phyloP scores from a whole-genome alignment of 2,329 filamentous ascomycete genomes.

The Raffaelea deltoideospora region DNA sequence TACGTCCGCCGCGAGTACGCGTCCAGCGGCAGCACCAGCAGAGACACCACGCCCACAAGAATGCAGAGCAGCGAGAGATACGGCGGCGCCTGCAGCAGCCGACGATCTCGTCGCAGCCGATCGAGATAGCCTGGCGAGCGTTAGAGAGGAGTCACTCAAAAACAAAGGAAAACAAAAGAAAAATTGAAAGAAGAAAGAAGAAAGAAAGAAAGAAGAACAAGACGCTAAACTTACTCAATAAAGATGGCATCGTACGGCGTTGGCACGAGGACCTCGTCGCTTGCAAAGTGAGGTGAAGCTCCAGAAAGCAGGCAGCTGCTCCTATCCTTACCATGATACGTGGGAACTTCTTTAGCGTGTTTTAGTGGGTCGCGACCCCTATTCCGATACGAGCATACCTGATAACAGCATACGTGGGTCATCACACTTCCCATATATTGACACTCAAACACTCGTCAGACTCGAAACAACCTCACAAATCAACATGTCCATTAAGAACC shows the following conservation, averaged over 20 bases:
- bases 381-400: no score
- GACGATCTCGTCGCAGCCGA: conserved; percentile 63
- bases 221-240: conserved; percentile 28
- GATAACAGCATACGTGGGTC: no score
- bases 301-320: neutral
- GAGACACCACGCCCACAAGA: conserved; percentile 72
- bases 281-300: neutral
- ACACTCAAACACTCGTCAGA: no score
- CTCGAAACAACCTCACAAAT: no score
- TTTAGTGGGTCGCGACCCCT: no score
- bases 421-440: no score
- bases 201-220: neutral
- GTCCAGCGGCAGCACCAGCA: conserved; percentile 77
- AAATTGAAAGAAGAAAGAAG: neutral
- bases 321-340: neutral
- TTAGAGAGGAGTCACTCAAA: neutral
- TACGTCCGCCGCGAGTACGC: conserved; percentile 87
- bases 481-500: no score
- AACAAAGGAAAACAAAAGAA: neutral
- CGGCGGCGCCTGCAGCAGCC: conserved; percentile 69
- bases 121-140: conserved; percentile 39
- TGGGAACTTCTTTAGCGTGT: no score
- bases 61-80: conserved; percentile 79
- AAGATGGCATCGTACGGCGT: conserved; percentile 33
- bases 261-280: no score